Evolutionary conservation across 768 basidiomycete species (phyloP), one percentile per base, ranked within the genome.

Genomic region (Suillus lakei): DNA sequence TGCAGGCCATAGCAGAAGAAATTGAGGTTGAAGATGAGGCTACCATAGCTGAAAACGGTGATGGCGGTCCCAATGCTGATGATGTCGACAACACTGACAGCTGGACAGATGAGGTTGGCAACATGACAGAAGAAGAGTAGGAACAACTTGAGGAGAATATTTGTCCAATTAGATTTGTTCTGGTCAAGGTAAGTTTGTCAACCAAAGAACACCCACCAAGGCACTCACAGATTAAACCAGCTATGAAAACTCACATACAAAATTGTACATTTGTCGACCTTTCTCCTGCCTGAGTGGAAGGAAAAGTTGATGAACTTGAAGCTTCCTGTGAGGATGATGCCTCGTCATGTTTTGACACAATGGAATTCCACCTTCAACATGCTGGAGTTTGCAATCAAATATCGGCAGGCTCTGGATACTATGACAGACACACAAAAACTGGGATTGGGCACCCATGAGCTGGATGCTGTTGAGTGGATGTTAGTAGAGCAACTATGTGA

Each of bases 361-460:
- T 71, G 67, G 70, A 72, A 68, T 28, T 71, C 69, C 2, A 70
- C 64, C 1, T 75, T 51, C 43, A 59, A 73, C 39, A 72, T 76
- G 70, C 44, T 74, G 6, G 41, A 66, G 12, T 68, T 70, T 53
- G 71, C 70, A 0, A 4, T 73, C 3, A 43, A 69, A 23, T 73
- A 78, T 60, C 61, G 67, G 8, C 21, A 26, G 28, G 75, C 68
- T 12, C 32, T 77, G 16, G 68, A 75, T 61, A 41, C 18, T 21
- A 64, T 77, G 5, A 75, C 71, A 1, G 59, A 50, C 30, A 60
- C 69, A 16, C 28, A 41, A 15, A 41, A 59, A 18, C 32, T 71
- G 36, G 69, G 64, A 26, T 41, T 73, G 32, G 58, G 68, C 1
- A 44, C 51, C 16, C 69, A 64, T 58, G 63, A 68, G 36, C 44